Conservation (phyloP, 192 early-diverging fungal genomes). For the Coemansia sp. region DNA sequence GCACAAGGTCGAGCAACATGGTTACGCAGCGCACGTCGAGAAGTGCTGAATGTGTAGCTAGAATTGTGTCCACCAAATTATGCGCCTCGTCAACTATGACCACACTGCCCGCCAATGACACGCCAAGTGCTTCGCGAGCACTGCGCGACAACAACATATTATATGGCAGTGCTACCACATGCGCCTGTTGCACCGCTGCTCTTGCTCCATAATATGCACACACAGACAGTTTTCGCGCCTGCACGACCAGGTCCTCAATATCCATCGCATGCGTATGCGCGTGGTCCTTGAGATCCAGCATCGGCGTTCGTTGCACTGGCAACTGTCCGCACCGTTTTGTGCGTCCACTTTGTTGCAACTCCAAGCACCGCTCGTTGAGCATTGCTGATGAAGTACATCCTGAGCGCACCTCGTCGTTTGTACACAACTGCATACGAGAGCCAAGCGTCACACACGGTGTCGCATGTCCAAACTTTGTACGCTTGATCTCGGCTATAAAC, state of each 20-base stretch:
- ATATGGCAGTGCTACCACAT: conserved; percentile 89
- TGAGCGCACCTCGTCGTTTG: conserved; percentile 64
- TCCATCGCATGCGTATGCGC: conserved; percentile 59
- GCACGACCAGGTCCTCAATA: conserved; percentile 80
- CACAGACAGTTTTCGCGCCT: conserved; percentile 59
- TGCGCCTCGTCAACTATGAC: conserved; percentile 87
- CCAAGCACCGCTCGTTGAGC: conserved; percentile 83
- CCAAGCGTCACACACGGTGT: conserved; percentile 72
- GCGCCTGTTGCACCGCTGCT: conserved; percentile 38
- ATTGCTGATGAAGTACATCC: conserved; percentile 8
- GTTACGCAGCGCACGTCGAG: conserved; percentile 58
- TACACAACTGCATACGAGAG: conserved; percentile 81
- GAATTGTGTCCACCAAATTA: conserved; percentile 74
- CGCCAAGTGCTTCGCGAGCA: conserved; percentile 72
- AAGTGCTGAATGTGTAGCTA: conserved; percentile 65
- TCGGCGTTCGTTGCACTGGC: conserved; percentile 50
- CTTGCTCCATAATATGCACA: conserved; percentile 89
- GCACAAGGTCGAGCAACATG: conserved; percentile 59
- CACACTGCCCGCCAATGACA: conserved; percentile 69
- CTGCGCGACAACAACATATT: conserved; percentile 74
- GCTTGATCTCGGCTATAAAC: conserved; percentile 81
- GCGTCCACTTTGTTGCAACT: conserved; percentile 62
- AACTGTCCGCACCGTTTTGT: conserved; percentile 54
- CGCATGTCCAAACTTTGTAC: conserved; percentile 63
- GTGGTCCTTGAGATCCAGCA: conserved; percentile 64